Conservation (phyloP, 2,329 filamentous ascomycete genomes). For the Fusarium vanettenii region DNA sequence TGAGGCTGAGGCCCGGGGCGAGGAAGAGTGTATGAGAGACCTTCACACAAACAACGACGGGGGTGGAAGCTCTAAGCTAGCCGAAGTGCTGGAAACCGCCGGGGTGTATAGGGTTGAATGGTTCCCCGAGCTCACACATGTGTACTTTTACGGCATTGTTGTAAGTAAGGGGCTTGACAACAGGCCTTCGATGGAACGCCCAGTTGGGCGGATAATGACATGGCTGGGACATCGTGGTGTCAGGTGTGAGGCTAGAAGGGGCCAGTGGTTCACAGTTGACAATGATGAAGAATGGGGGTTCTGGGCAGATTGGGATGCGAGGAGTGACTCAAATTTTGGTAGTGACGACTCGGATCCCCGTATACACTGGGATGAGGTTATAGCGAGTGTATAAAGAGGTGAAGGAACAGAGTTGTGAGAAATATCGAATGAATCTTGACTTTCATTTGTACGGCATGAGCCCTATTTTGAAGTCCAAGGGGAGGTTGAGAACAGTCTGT, state of each 20-base stretch:
- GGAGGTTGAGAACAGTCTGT: not conserved
- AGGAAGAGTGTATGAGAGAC: not conserved
- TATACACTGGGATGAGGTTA: not conserved
- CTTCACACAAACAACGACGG: not conserved
- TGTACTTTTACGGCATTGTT: constrained; percentile 22
- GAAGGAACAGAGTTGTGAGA: not conserved
- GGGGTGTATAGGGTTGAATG: not conserved
- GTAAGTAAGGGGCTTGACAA: rapidly evolving
- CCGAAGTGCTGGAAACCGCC: not conserved
- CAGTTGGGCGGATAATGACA: not conserved
- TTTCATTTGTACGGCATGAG: too few species aligned
- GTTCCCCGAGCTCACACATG: not conserved
- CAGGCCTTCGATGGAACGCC: not conserved
- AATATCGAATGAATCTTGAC: too few species aligned
- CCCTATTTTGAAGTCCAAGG: too few species aligned
- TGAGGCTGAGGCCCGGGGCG: not conserved
- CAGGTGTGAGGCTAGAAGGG: constrained; percentile 22
- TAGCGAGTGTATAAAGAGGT: not conserved
- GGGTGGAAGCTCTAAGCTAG: not conserved
- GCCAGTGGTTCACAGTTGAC: constrained; percentile 4
- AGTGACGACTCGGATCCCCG: not conserved
- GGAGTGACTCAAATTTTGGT: not conserved
- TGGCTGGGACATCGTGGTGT: not conserved
- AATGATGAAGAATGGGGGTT: not conserved
- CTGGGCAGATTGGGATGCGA: not conserved